Base-by-base conservation (phyloP, 2,329 filamentous ascomycete genomes). In the Thelonectria rubi region DNA sequence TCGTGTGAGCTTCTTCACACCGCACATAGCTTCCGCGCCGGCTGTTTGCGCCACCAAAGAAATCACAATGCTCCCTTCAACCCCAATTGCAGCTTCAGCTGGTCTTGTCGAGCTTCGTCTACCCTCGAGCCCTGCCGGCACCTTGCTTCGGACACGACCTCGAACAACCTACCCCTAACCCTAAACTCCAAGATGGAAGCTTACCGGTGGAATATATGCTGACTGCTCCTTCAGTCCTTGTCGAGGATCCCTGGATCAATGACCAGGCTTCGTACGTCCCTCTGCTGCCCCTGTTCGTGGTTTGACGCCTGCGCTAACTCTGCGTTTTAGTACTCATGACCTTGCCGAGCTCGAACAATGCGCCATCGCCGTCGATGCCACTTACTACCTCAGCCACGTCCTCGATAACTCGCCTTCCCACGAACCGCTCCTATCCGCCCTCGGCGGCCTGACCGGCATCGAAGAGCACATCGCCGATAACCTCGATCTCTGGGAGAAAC, bases 361-460 rank as follows among this genome's bases (percentile, higher is more conserved):
- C 62, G 86, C 89, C 55, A 86, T 97, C 71, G 94, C 90, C 66
- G 88, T 98, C 72, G 94, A 97, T 81, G 95, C 94, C 58, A 90
- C 91, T 55, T 91, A 96, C 78, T 98, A 95, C 77, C 86, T 99
- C 66, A 86, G 90, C 75, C 88, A 89, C 62, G 86, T 97, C 67
- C 87, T 97, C 71, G 87, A 90, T 73, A 86, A 84, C 58, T 77
- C 85, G 45, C 86, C 88, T 26, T 89, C 87, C 47, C 90, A 92
- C 73, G 95, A 99, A 77, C 94, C 94, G 43, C 88, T 99, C 34
- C 86, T 98, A 34, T 88, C 93, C 57, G 95, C 95, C 20, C 86
- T 98, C 49, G 95, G 94, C 51, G 95, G 95, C 60, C 85, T 94
- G 63, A 95, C 94, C 62, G 91, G 91, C 55, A 84, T 98, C 73